Conservation (phyloP, 1,284 basidiomycete species). For the Rhodotorula sp. region DNA sequence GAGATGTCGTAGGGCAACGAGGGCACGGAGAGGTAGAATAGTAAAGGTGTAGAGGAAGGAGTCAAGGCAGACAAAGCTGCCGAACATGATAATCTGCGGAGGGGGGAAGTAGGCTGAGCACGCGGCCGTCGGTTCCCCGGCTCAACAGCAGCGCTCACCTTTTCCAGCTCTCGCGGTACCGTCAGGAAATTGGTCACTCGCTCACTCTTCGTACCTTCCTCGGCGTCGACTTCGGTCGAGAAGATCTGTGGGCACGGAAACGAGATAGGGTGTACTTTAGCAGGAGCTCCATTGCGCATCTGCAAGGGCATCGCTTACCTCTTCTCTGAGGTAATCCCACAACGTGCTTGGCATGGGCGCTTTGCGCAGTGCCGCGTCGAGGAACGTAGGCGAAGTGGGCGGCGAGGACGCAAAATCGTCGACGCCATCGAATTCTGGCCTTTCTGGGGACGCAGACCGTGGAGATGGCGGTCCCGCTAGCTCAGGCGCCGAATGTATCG, state of each 20-base stretch:
- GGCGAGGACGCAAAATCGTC: not conserved
- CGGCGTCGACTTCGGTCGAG: constrained; percentile 86
- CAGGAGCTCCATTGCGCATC: not conserved
- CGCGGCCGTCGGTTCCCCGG: too few species aligned
- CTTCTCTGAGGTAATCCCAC: constrained; percentile 85
- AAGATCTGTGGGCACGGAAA: constrained; percentile 56
- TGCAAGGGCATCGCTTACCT: constrained; percentile 26
- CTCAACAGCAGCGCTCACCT: constrained; percentile 56
- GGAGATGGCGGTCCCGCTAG: not conserved
- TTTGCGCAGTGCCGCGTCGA: not conserved
- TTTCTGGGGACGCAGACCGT: not conserved
- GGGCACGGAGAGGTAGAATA: constrained; percentile 81
- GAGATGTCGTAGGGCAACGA: constrained; percentile 54
- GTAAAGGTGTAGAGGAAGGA: constrained; percentile 98
- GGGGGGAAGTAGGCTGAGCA: not conserved
- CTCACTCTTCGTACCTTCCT: constrained; percentile 93
- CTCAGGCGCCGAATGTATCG: constrained; percentile 40
- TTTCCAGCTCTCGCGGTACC: constrained; percentile 90
- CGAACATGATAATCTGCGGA: constrained; percentile 80
- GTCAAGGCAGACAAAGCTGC: constrained; percentile 90
- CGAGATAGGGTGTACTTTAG: not conserved
- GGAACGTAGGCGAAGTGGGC: not conserved
- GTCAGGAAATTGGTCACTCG: constrained; percentile 95
- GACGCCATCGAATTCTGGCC: not conserved
- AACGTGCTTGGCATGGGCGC: constrained; percentile 64